Conservation (phyloP, 164 flowering plant genomes). For the Warburgia ugandensis region DNA sequence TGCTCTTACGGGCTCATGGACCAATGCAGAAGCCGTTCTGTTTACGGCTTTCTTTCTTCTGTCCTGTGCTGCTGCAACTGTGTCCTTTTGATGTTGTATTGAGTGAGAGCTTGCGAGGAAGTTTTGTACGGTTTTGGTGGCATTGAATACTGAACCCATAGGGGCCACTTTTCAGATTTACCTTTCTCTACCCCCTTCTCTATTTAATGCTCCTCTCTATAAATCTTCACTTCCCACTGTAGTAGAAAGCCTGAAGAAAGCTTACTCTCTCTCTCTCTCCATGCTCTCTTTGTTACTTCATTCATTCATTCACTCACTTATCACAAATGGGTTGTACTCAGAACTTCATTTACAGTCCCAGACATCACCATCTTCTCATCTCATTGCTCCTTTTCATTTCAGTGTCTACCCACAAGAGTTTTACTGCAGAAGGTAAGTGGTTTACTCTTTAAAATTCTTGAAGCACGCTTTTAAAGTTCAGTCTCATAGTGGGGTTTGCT, state of each 20-base stretch:
- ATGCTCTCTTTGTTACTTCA: neutral
- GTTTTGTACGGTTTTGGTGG: constrained; percentile 13
- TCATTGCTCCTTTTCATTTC: constrained; percentile 25
- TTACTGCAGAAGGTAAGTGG: constrained; percentile 28
- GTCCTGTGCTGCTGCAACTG: constrained; percentile 26
- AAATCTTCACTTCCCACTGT: neutral
- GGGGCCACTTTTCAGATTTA: no score
- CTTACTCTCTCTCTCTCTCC: constrained; percentile 6
- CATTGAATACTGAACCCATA: constrained; percentile 22
- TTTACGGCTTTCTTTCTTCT: constrained; percentile 10
- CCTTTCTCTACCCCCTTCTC: constrained; percentile 3
- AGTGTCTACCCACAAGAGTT: constrained; percentile 22
- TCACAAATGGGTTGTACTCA: constrained; percentile 25
- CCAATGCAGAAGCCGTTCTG: no score
- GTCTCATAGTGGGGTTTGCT: neutral
- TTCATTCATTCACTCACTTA: constrained; percentile 1
- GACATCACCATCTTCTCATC: constrained; percentile 21
- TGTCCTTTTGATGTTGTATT: no score
- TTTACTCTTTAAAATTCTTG: no score
- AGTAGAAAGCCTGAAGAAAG: neutral
- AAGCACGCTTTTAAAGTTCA: neutral
- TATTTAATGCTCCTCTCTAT: neutral
- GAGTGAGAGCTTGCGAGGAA: constrained; percentile 7
- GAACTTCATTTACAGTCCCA: constrained; percentile 11
- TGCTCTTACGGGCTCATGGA: constrained; percentile 1